phyloP scores from a whole-genome alignment of 2,329 filamentous ascomycete species.

The Xylariaceae sp. region DNA sequence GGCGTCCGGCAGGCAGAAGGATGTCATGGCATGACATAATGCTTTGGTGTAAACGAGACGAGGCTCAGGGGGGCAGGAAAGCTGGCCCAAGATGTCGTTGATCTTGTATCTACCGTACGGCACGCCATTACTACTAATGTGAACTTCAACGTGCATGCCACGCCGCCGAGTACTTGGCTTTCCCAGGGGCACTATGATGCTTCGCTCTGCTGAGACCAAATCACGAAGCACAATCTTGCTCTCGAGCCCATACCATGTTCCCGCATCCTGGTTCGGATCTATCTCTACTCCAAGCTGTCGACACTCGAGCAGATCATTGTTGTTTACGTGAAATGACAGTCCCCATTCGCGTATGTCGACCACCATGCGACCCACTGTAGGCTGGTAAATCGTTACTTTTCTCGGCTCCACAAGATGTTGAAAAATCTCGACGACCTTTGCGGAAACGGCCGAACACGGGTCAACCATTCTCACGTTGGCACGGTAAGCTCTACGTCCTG shows the following conservation, averaged over 20 bases:
- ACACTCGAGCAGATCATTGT: slow-evolving; percentile 38
- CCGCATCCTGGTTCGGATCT: slow-evolving; percentile 53
- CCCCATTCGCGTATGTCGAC: slow-evolving; percentile 50
- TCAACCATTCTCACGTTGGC: slow-evolving; percentile 39
- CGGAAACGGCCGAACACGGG: slow-evolving; percentile 39
- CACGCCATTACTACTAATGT: background rate
- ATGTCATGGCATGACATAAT: slow-evolving; percentile 14
- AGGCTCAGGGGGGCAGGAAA: slow-evolving; percentile 14
- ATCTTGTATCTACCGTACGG: slow-evolving; percentile 10
- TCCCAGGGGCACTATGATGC: slow-evolving; percentile 51
- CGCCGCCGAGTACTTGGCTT: slow-evolving; percentile 22
- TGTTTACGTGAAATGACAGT: slow-evolving; percentile 48
- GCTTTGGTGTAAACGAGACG: slow-evolving; percentile 12
- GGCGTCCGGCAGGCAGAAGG: slow-evolving; percentile 10
- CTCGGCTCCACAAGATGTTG: slow-evolving; percentile 41
- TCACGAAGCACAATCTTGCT: slow-evolving; percentile 54
- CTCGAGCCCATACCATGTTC: slow-evolving; percentile 53
- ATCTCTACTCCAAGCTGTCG: slow-evolving; percentile 47
- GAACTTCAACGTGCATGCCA: slow-evolving; percentile 21
- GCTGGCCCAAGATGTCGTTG: slow-evolving; percentile 5
- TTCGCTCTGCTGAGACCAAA: slow-evolving; percentile 37
- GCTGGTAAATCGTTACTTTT: slow-evolving; percentile 44
- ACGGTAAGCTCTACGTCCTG: slow-evolving; percentile 17
- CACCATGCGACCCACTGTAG: slow-evolving; percentile 29
- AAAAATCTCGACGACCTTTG: slow-evolving; percentile 41